Conservation (phyloP, 306 rosid genomes). For the Arachis hypogaea region DNA sequence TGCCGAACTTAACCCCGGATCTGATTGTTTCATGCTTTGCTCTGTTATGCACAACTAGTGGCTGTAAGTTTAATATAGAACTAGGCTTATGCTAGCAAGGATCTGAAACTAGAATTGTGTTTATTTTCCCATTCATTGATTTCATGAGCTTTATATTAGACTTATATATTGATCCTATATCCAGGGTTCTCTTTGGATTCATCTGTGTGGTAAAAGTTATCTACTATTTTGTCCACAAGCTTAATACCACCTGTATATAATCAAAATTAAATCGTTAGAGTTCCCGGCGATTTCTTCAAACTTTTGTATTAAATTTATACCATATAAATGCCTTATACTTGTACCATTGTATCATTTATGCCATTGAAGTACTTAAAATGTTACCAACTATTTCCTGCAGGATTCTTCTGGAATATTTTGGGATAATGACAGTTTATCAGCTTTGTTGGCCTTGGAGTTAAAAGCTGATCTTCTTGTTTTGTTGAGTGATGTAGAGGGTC, state of each 20-base stretch:
- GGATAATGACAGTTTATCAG: conserved; percentile 99
- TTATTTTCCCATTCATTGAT: conserved; percentile 3
- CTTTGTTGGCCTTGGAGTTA: conserved; percentile 91
- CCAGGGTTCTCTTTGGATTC: conserved; percentile 18
- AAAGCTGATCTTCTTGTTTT: conserved; percentile 96
- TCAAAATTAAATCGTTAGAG: conserved; percentile 12
- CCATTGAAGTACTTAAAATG: conserved; percentile 22
- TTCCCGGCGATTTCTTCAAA: conserved; percentile 24
- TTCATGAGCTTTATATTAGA: conserved; percentile 5
- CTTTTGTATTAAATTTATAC: neutral
- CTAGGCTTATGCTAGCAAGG: conserved; percentile 34
- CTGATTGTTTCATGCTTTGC: conserved; percentile 26
- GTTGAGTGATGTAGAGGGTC: conserved; percentile 97
- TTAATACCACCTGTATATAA: neutral
- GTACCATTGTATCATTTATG: neutral
- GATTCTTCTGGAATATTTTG: conserved; percentile 99
- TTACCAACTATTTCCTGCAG: conserved; percentile 49
- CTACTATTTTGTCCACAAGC: neutral
- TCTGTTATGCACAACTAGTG: conserved; percentile 2
- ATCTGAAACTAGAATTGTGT: neutral
- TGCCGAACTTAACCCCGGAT: conserved; percentile 16
- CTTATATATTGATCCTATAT: conserved; percentile 17
- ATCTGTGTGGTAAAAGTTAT: conserved; percentile 5
- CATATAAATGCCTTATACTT: neutral
- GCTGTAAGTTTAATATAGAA: conserved; percentile 20